Percentiles rank a stretch among this genome's conserved stretches.
phyloP scores from a whole-genome alignment of 73 alveolate genomes.

The Uronychia binucleata region DNA sequence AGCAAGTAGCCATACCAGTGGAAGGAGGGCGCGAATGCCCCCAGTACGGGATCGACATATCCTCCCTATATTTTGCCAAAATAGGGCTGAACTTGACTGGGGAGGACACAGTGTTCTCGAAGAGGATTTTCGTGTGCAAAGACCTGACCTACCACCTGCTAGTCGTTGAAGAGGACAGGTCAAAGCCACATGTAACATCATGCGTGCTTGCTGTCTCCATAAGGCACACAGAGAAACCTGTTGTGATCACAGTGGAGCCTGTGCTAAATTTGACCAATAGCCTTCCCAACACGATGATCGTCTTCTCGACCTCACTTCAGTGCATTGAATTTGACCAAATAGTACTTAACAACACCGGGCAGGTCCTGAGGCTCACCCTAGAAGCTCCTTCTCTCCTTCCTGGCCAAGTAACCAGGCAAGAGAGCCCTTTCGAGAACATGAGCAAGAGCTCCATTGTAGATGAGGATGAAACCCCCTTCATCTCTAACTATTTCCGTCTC shows the following conservation, averaged over 20 bases:
- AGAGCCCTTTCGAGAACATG: too few species aligned
- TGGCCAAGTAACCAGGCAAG: too few species aligned
- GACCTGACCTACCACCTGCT: not conserved
- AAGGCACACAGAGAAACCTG: too few species aligned
- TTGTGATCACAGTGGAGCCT: too few species aligned
- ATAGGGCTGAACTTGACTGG: not conserved
- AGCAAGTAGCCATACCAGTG: not conserved
- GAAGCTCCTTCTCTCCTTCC: too few species aligned
- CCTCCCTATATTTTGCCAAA: not conserved
- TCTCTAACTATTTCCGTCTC: too few species aligned
- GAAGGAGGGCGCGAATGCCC: not conserved
- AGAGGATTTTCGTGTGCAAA: not conserved
- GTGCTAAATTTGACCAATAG: too few species aligned
- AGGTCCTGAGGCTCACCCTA: not conserved
- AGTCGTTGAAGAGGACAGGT: not conserved
- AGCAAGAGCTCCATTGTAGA: too few species aligned
- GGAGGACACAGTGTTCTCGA: not conserved
- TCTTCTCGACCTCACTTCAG: not conserved
- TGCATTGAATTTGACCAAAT: not conserved
- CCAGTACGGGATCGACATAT: not conserved
- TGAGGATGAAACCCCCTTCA: too few species aligned
- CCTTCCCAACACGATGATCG: not conserved
- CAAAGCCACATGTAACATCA: too few species aligned
- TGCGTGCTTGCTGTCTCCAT: too few species aligned
- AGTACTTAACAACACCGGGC: not conserved